Conservation (phyloP, 257 asterid genomes). For the Jasminum sambac region DNA sequence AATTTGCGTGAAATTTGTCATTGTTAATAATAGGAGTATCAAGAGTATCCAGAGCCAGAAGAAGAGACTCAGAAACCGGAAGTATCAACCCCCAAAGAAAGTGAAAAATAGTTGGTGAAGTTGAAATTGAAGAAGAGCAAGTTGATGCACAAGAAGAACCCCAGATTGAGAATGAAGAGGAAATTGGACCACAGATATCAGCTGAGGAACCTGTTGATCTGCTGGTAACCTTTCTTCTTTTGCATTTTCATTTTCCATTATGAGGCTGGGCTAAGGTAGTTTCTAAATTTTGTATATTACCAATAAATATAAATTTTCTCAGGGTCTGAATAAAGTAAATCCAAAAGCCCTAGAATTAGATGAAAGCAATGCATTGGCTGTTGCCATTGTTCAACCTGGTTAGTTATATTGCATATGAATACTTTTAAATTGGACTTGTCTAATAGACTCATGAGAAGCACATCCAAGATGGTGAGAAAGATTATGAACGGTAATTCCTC, state of each 20-base stretch:
- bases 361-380: conserved; percentile 75
- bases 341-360: conserved; percentile 51
- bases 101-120: conserved; percentile 31
- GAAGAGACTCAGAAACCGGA: conserved; percentile 40
- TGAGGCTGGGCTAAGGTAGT: neutral
- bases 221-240: conserved; percentile 42
- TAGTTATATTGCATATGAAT: neutral
- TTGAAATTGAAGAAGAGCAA: conserved; percentile 36
- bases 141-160: conserved; percentile 34
- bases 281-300: neutral
- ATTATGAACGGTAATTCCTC: neutral
- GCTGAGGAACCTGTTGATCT: conserved; percentile 59
- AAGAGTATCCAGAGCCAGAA: conserved; percentile 50
- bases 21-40: neutral
- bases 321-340: conserved; percentile 67
- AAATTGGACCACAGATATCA: conserved; percentile 35
- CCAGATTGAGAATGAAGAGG: conserved; percentile 28
- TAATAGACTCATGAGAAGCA: neutral
- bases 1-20: neutral
- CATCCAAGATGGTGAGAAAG: neutral
- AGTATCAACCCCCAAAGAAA: conserved; percentile 35
- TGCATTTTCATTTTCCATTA: neutral
- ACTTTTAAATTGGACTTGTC: neutral
- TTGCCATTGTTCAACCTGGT: conserved; percentile 81
- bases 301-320: neutral